Evolutionary conservation across 1,284 basidiomycete species (phyloP), one percentile per base, ranked within the genome.

Genomic region (Microbotryum saponariae): DNA sequence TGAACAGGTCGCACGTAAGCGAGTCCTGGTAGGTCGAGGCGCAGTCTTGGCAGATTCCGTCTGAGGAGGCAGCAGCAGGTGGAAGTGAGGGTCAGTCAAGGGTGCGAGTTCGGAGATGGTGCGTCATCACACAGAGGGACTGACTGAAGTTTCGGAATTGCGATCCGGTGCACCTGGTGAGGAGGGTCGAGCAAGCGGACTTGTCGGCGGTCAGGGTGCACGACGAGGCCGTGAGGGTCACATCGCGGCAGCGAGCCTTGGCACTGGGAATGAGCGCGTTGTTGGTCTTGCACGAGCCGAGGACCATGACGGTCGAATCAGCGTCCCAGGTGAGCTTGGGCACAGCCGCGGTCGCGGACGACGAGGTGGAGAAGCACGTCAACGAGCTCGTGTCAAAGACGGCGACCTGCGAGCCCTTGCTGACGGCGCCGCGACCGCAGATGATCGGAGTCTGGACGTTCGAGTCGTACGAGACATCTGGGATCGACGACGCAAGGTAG

Each of bases 361-460:
- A 49, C 21, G 25, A 27, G 21, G 48, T 27, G 21, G n/a, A 21
- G 48, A 21, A 49, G 48, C 48, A 49, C 21, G n/a, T 49, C 21
- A 21, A 21, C 20, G 48, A 49, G 48, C 25, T 27, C n/a, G 48
- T 21, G 48, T 49, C 48, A 27, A 21, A 49, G 21, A 21, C 21
- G 48, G 48, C 48, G 25, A 49, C 21, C 48, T 21, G 48, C 21
- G n/a, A 21, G 48, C 21, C 48, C 21, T 21, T 21, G 21, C 21
- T 21, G 21, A 49, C 25, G 48, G 48, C 48, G 20, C 25, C 21
- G 48, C 48, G 48, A 14, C 48, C 48, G 20, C 48, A 49, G 21
- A 21, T n/a, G 48, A 49, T 49, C 14, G 48, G 48, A 49, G 48
- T 49, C 48, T 49, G 48, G 48, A 49, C 48, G 20, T 49, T 49